Base-by-base conservation (phyloP, 2,329 filamentous ascomycete species). In the Elsinoe arachidis region DNA sequence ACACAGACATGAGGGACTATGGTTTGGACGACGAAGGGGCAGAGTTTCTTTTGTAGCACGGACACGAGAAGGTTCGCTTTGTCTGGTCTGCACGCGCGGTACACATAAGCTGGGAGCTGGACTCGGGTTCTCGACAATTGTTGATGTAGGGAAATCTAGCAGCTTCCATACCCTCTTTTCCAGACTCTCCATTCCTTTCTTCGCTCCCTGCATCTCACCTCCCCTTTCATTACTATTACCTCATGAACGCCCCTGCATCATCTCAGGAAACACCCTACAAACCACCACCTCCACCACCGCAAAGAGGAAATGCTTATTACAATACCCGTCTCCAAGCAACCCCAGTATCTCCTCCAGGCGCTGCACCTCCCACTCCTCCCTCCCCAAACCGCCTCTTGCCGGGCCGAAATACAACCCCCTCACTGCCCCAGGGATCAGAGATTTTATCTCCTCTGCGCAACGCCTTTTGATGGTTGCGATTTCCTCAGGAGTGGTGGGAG, bases 291-390 rank as follows among this genome's bases (percentile, higher is more conserved):
- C 93, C 34, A 97, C 74, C 49, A 93, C 77, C 44, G 83, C 79
- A 67, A 95, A 96, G 64, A 96, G 76, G 33, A 97, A 75, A 73
- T 96, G 90, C 74, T 91, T 95, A 73, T 99, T 99, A 73, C 90
- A 86, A 73, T 96, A 96, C 54, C 80, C 77, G 71, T 96, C 90
- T 14, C 81, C 82, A 63, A 96, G 85, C 37, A 91, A 76, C 64
- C 87, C 83, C 47, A 97, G 76, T 46, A 90, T 75, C 21, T 76
- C 74, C 44, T 83, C 71, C 58, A 68, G 66, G 23, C 37, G 37
- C 34, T n/a, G 1, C 33, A 47, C n/a, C 37, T 47, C 37, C 39
- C 21, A 43, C 30, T 83, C 75, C 51, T 72, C 73, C 61, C 75
- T 72, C 55, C 80, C 74, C 19, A 37, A 2, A 7, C 33, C 17